Evolutionary conservation across 1,284 basidiomycete genomes (phyloP), one percentile per base, ranked within the genome.

Genomic region (Ustilago trichophora): DNA sequence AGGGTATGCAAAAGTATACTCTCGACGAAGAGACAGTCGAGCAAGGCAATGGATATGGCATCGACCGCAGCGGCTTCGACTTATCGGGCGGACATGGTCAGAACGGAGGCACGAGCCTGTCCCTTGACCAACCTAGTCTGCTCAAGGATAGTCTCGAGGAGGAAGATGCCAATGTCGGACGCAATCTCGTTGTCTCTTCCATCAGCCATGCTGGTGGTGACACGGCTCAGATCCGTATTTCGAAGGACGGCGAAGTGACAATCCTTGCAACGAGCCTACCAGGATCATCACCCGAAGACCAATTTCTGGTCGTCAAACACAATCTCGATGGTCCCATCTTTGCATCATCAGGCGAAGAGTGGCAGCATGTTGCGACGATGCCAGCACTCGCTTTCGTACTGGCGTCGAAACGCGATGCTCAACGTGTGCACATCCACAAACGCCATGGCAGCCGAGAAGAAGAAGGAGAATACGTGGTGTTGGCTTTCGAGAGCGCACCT

Each of bases 311-410:
- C 16, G 82, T 90, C 49, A 94, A 92, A 80, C 86, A 88, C 58
- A 88, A 89, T 41, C 84, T 97, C 18, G 94, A 98, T 75, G 95
- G 93, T 0, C 84, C 88, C 0, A 82, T 91, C 29, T 92, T 90
- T 80, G 76, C n/a, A 21, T 12, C 6, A 10, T 21, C n/a, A 13
- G 11, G 11, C 19, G 31, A 16, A 22, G 76, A 42, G 40, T 98
- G 94, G 94, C 83, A 71, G 34, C 94, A 98, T 80, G 82, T 82
- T 2, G 85, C 87, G 10, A 96, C 93, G 0, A 92, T 89, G 79
- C 89, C 91, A 5, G 95, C 93, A 0, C 86, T 98, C 4, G 87
- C 91, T 1, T 98, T 97, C 78, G 95, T 98, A 16, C 85, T 98
- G 25, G 92, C 93, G 1, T 94, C 92, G 4, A 98, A 98, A 82